Conservation (phyloP, 495 filamentous ascomycete species). For the Rostrohypoxylon terebratum region DNA sequence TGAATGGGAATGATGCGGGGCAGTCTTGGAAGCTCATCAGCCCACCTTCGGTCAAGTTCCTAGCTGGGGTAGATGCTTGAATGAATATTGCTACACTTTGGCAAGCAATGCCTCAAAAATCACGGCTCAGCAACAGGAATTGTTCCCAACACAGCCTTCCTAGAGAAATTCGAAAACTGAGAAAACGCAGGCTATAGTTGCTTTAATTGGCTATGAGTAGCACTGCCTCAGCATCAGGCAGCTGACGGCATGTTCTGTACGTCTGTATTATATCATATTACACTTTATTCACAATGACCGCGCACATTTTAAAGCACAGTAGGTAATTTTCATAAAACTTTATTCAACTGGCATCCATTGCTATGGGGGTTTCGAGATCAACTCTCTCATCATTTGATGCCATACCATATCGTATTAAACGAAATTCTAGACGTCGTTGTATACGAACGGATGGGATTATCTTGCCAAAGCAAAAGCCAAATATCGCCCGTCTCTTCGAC, state of each 20-base stretch:
- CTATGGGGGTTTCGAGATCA: slow-evolving; percentile 15
- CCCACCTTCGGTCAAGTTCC: slow-evolving; percentile 12
- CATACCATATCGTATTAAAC: slow-evolving; percentile 5
- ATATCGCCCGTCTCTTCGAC: not conserved
- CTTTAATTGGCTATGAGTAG: too few species aligned
- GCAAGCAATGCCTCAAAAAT: too few species aligned
- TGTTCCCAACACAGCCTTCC: too few species aligned
- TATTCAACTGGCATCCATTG: not conserved
- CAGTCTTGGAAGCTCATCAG: slow-evolving; percentile 8
- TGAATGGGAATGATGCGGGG: slow-evolving; percentile 20
- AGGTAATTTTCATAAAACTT: not conserved
- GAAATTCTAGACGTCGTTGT: slow-evolving; percentile 25
- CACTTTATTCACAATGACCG: not conserved
- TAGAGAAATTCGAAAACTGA: too few species aligned
- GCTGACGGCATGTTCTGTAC: not conserved
- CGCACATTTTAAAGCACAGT: not conserved
- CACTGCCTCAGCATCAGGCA: too few species aligned
- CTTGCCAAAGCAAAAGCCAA: slow-evolving; percentile 18
- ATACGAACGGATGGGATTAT: slow-evolving; percentile 27
- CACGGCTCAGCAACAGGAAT: too few species aligned
- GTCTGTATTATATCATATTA: not conserved
- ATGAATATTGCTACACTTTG: not conserved
- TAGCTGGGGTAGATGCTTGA: not conserved
- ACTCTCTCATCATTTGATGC: not conserved
- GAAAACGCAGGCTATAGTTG: too few species aligned